Evolutionary conservation across 331 rosid genomes (phyloP), one percentile per base, ranked within the genome.

Genomic region (Acacia concinna): DNA sequence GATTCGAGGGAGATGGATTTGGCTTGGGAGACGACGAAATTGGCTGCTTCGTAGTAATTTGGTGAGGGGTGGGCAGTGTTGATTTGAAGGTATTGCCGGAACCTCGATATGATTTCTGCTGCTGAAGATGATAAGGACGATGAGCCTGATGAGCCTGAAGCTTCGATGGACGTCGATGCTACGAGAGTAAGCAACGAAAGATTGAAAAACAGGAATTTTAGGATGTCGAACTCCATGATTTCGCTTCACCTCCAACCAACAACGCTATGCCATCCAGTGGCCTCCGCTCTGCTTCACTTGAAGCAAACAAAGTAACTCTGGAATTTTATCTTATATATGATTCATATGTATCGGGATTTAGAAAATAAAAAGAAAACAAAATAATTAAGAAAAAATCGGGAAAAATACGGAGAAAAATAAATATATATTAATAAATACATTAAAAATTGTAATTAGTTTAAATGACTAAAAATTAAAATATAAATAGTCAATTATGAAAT

Each of bases 41-140:
- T 84, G 0, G 90, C 73, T 1, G 88, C 89, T 85, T 93, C 83
- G 0, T 74, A 9, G 87, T 95, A 95, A 1, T 63, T 75, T 27
- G 99, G 99, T 3, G 18, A 84, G 0, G 99, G 97, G 3, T 95
- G 99, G 31, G 96, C 88, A 0, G 99, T 92, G 83, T 91, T 81
- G 89, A 95, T 91, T 82, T 63, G 87, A 6, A 95, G 97, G 86
- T 91, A 95, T 25, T 82, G 83, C 30, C 87, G 98, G 81, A 95
- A 95, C 11, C 97, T 83, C 0, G 97, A 86, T 60, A 92, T 67
- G 75, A 75, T 70, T 27, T 79, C 64, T 7, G 83, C 54, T 3
- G 83, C 9, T 18, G 81, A 51, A 6, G 73, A 67, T 31, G 77
- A 51, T 32, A 81, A 64, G 6, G 73, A 54, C 15, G 74, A 49